A percentile compares a stretch with the other conserved stretches of the same genome.
phyloP scores from a whole-genome alignment of 805 yeast species.

The Candida cerambycidarum region DNA sequence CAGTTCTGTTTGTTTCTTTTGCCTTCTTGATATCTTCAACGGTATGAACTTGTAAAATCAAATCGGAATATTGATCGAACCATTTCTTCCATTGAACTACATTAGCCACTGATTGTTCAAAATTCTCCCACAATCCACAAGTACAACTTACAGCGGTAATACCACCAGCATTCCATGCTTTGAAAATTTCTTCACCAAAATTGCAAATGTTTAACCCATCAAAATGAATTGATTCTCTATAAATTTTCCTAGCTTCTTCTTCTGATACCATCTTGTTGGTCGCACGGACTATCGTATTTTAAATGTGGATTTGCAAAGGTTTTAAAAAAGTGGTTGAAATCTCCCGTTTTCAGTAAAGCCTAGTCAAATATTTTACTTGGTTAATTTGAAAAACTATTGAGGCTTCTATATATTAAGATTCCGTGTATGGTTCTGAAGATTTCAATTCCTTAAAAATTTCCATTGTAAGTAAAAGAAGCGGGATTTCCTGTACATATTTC shows the following conservation, averaged over 20 bases:
- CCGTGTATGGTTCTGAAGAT: not conserved
- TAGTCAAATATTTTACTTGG: too few species aligned
- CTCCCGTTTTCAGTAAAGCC: too few species aligned
- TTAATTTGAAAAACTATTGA: too few species aligned
- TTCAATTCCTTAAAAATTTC: not conserved
- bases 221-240: slow-evolving; percentile 11
- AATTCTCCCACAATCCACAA: slow-evolving; percentile 15
- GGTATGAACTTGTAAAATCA: slow-evolving; percentile 14
- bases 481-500: not conserved
- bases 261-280: slow-evolving; percentile 8
- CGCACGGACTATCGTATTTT: not conserved
- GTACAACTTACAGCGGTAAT: slow-evolving; percentile 14
- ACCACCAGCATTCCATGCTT: slow-evolving; percentile 13
- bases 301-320: not conserved
- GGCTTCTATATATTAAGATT: too few species aligned
- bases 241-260: slow-evolving; percentile 11
- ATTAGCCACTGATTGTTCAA: slow-evolving; percentile 12
- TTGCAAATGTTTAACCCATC: slow-evolving; percentile 14
- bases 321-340: not conserved
- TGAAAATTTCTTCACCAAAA: slow-evolving; percentile 13
- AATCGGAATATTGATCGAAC: slow-evolving; percentile 13
- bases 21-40: slow-evolving; percentile 14
- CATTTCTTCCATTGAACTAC: slow-evolving; percentile 15
- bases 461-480: not conserved
- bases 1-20: slow-evolving; percentile 13